phyloP scores from a whole-genome alignment of 2,329 filamentous ascomycete genomes.

The Grosmannia penicillata region DNA sequence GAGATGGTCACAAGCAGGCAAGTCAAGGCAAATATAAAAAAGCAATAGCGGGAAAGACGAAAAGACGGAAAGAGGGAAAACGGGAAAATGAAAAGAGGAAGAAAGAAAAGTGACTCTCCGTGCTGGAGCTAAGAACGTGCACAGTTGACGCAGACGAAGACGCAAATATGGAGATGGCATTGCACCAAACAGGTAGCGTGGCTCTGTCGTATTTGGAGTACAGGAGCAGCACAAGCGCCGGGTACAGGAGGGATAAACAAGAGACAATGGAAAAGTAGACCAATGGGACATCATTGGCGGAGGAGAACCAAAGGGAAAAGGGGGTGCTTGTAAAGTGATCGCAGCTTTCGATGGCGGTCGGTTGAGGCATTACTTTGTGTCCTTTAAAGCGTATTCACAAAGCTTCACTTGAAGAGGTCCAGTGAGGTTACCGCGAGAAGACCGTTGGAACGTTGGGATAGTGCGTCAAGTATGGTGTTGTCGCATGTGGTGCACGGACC shows the following conservation, averaged over 20 bases:
- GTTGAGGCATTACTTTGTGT: not conserved
- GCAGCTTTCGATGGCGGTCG: not conserved
- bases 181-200: too few species aligned
- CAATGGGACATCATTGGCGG: conserved; percentile 1
- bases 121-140: not conserved
- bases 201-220: too few species aligned
- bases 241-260: not conserved
- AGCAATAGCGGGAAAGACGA: not conserved
- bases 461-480: too few species aligned
- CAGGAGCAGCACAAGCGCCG: not conserved
- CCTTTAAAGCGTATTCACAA: not conserved
- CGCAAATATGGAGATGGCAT: too few species aligned
- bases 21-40: not conserved
- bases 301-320: not conserved
- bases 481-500: too few species aligned
- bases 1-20: not conserved
- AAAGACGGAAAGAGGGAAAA: not conserved
- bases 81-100: not conserved
- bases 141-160: not conserved
- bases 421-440: too few species aligned
- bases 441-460: too few species aligned
- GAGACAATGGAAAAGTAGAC: too few species aligned
- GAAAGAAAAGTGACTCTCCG: not conserved
- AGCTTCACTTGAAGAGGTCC: not conserved
- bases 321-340: not conserved